These are phyloP conservation scores for Hydrangea macrophylla DNA, from an alignment of 148 eudicot genomes.

Conservation along the genomic window DNA sequence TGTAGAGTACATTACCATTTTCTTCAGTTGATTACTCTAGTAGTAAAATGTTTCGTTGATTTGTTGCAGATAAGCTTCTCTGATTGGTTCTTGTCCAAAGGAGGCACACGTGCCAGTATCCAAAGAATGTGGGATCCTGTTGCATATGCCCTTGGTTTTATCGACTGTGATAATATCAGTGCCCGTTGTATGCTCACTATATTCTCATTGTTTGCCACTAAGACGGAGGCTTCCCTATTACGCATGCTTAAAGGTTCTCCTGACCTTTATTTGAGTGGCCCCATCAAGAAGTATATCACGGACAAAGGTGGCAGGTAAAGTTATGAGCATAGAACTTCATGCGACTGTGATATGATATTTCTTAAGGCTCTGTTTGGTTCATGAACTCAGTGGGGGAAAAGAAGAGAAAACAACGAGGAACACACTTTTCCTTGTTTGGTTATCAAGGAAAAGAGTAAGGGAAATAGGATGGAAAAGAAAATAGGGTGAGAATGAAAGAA, in stretches of 20 bases:
- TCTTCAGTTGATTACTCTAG: neutral
- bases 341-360: neutral
- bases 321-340: conserved; percentile 17
- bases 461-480: too few species aligned
- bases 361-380: too few species aligned
- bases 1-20: neutral
- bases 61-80: conserved; percentile 86
- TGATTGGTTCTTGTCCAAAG: conserved; percentile 95
- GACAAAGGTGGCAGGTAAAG: conserved; percentile 84
- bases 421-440: too few species aligned
- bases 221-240: conserved; percentile 92
- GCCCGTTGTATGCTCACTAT: conserved; percentile 99
- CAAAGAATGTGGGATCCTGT: conserved; percentile 99
- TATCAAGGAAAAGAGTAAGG: too few species aligned
- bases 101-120: conserved; percentile 89
- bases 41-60: neutral
- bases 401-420: too few species aligned
- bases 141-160: conserved; percentile 99
- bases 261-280: conserved; percentile 91
- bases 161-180: conserved; percentile 97
- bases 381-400: too few species aligned
- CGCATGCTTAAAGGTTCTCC: conserved; percentile 99
- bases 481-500: too few species aligned
- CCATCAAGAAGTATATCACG: conserved; percentile 81
- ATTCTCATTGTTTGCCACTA: conserved; percentile 91